A percentile compares a stretch with the other conserved stretches of the same genome.
phyloP scores from a whole-genome alignment of 2,329 filamentous ascomycete genomes.

The Alternaria sp. region DNA sequence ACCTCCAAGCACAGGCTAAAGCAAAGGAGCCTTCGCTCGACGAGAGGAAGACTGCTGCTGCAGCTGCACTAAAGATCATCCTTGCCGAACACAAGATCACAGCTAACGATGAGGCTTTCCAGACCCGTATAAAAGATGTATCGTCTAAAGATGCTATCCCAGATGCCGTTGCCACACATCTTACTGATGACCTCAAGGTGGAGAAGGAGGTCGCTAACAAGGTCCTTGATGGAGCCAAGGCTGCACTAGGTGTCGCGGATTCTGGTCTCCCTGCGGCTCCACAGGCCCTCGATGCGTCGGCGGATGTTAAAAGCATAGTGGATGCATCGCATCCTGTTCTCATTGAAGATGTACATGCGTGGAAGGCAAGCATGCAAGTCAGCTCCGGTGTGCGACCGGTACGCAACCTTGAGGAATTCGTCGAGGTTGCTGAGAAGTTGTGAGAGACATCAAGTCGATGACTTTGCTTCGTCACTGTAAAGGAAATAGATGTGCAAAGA shows the following conservation, averaged over 20 bases:
- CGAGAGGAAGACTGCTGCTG: conserved; percentile 55
- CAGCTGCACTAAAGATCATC: conserved; percentile 51
- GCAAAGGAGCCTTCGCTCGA: conserved; percentile 47
- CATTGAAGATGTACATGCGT: conserved; percentile 81
- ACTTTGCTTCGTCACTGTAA: neutral
- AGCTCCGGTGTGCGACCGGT: conserved; percentile 77
- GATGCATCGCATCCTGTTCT: conserved; percentile 58
- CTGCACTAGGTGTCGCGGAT: conserved; percentile 54
- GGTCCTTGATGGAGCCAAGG: conserved; percentile 60
- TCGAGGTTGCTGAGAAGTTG: conserved; percentile 64
- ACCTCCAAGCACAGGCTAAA: conserved; percentile 77
- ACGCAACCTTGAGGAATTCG: conserved; percentile 81
- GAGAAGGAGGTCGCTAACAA: conserved; percentile 59
- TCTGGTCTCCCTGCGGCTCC: conserved; percentile 52
- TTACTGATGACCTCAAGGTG: conserved; percentile 55
- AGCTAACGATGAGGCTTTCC: conserved; percentile 53
- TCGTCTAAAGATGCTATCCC: conserved; percentile 60
- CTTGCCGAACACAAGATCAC: conserved; percentile 58
- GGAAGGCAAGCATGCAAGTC: conserved; percentile 77
- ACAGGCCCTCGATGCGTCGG: conserved; percentile 43
- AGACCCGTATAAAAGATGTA: conserved; percentile 55
- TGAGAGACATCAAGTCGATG: conserved; percentile 3
- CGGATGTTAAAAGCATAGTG: conserved; percentile 32
- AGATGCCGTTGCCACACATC: conserved; percentile 60
- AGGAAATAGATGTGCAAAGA: neutral